A percentile compares a stretch with the other conserved stretches of the same genome.
Evolutionary conservation across 2,329 filamentous ascomycete genomes (phyloP).

Genomic region (Exophiala xenobiotica): DNA sequence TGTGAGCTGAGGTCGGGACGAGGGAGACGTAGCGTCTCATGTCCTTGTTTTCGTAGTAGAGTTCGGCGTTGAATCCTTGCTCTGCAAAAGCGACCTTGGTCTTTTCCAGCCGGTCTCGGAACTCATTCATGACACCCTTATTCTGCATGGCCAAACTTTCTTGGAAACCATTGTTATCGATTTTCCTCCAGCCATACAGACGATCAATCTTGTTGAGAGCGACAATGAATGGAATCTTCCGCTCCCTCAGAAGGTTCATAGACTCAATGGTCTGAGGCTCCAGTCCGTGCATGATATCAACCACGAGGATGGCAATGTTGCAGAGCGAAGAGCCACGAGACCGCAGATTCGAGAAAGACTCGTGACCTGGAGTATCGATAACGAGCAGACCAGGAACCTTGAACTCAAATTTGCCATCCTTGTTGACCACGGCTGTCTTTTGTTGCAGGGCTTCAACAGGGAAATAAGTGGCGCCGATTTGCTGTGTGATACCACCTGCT

Average conservation of each 20-base stretch:
- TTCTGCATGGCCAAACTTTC: conserved; percentile 87
- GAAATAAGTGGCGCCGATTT: conserved; percentile 99
- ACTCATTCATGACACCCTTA: conserved; percentile 91
- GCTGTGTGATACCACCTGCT: conserved; percentile 98
- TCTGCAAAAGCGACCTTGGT: conserved; percentile 94
- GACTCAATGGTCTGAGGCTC: conserved; percentile 97
- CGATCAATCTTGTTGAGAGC: conserved; percentile 99
- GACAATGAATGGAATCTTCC: conserved; percentile 97
- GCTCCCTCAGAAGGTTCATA: conserved; percentile 87
- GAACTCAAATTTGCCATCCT: conserved; percentile 86
- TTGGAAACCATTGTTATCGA: conserved; percentile 97
- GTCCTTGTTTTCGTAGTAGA: conserved; percentile 97
- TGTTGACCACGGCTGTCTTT: conserved; percentile 92
- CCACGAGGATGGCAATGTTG: conserved; percentile 98
- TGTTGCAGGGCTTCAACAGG: conserved; percentile 87
- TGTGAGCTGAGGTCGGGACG: conserved; percentile 94
- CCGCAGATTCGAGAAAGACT: conserved; percentile 98
- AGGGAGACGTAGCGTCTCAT: conserved; percentile 94
- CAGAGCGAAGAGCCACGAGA: conserved; percentile 96
- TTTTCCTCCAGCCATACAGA: conserved; percentile 98
- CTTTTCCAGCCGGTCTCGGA: conserved; percentile 81
- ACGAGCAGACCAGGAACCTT: conserved; percentile 95
- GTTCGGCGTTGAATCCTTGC: conserved; percentile 95
- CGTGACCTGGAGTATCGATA: conserved; percentile 98
- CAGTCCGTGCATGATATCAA: conserved; percentile 99